Evolutionary conservation across 2,329 filamentous ascomycete species (phyloP).

Genomic region (Calcarisporium arbuscula): DNA sequence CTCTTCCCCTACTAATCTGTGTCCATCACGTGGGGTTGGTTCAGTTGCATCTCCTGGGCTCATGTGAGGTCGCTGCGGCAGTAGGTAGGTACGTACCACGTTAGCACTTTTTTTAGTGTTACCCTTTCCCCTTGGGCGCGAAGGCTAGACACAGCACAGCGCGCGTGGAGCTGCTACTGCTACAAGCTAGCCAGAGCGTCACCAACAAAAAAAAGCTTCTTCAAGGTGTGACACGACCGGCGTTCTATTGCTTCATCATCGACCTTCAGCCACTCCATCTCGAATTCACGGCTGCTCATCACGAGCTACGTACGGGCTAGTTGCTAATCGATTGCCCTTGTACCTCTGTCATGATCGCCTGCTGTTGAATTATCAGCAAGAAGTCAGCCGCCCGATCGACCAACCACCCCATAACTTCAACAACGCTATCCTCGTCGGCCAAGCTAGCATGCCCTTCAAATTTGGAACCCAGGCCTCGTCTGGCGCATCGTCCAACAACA

Average conservation of each 20-base stretch:
- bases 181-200: too few relatives aligned
- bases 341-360: too few relatives aligned
- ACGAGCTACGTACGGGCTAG: too few relatives aligned
- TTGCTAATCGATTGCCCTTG: too few relatives aligned
- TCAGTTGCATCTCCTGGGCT: too few relatives aligned
- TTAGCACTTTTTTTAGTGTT: too few relatives aligned
- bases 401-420: not conserved
- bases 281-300: conserved; percentile 1
- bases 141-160: conserved; percentile 10
- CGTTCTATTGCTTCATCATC: conserved; percentile 4
- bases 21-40: too few relatives aligned
- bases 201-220: conserved; percentile 11
- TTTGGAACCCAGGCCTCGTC: conserved; percentile 29
- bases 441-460: conserved; percentile 31
- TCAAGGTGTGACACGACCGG: conserved; percentile 4
- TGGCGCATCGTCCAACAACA: conserved; percentile 22
- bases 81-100: not conserved
- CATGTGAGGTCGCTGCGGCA: too few relatives aligned
- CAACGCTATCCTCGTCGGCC: not conserved
- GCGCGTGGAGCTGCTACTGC: conserved; percentile 5
- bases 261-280: conserved; percentile 1
- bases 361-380: too few relatives aligned
- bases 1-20: too few relatives aligned
- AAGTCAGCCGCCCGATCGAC: too few relatives aligned
- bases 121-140: too few relatives aligned